A percentile compares a stretch with the other conserved stretches of the same genome.
Evolutionary conservation across 2,329 filamentous ascomycete species (phyloP).

Genomic region (Fusarium marasasianum): DNA sequence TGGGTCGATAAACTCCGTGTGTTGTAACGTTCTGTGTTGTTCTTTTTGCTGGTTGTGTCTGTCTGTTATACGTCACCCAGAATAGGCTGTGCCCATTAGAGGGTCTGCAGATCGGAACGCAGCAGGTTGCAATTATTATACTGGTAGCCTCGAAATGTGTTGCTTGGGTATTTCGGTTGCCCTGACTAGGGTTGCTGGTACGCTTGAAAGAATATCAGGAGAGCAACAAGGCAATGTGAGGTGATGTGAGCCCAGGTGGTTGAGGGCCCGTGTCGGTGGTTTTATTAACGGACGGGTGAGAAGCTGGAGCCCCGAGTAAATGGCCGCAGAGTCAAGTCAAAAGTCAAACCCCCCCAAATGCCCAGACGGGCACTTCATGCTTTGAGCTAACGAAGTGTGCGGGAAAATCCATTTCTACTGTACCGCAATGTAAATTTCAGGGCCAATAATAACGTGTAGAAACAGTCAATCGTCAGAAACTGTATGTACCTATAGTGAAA

Average conservation of each 20-base stretch:
- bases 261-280: constrained; percentile 37
- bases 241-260: constrained; percentile 41
- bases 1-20: constrained; percentile 19
- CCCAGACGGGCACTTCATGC: constrained; percentile 6
- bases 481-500: constrained; percentile 5
- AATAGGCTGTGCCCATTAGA: constrained; percentile 33
- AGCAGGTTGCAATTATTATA: constrained; percentile 39
- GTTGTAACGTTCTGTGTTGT: constrained; percentile 1
- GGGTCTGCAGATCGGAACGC: constrained; percentile 35
- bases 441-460: constrained; percentile 3
- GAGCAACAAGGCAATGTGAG: constrained; percentile 42
- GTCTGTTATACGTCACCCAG: constrained; percentile 39
- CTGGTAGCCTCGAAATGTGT: constrained; percentile 29
- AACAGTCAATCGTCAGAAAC: constrained; percentile 2
- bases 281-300: constrained; percentile 30
- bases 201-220: constrained; percentile 40
- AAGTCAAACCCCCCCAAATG: background rate
- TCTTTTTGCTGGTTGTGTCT: constrained; percentile 29
- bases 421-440: background rate
- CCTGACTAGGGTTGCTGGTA: constrained; percentile 35
- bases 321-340: constrained; percentile 1
- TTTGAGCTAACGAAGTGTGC: constrained; percentile 9
- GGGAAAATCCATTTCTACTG: constrained; percentile 9
- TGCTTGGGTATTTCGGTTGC: constrained; percentile 39
- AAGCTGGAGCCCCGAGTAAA: constrained; percentile 21